Evolutionary conservation across 257 asterid species (phyloP).

Genomic region (Striga asiatica): DNA sequence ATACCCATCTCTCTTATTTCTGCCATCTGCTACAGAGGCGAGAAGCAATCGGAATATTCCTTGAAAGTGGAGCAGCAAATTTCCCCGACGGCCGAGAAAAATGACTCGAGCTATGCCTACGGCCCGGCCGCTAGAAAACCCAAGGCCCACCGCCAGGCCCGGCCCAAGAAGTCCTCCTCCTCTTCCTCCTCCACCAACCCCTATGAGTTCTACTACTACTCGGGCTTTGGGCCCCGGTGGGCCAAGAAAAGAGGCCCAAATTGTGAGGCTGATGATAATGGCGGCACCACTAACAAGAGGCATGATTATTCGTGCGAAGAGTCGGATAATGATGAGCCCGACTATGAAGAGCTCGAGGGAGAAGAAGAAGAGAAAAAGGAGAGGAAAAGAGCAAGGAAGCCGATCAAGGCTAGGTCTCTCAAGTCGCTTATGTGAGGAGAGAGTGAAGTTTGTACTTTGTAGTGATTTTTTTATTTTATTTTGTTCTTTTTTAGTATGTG

Average conservation of each 20-base stretch:
- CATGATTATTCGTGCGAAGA: too few species aligned
- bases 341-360: conserved; percentile 24
- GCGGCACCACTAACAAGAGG: too few species aligned
- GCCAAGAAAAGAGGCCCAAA: conserved; percentile 52
- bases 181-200: conserved; percentile 34
- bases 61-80: too few species aligned
- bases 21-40: too few species aligned
- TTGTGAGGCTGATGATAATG: background rate
- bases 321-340: conserved; percentile 21
- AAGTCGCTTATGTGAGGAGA: conserved; percentile 57
- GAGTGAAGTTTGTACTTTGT: background rate
- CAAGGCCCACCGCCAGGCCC: conserved; percentile 18
- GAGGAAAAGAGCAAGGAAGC: conserved; percentile 49
- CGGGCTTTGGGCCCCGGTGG: conserved; percentile 78
- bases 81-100: too few species aligned
- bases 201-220: conserved; percentile 49
- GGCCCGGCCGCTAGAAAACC: too few species aligned
- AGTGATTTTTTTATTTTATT: background rate
- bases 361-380: background rate
- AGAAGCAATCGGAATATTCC: too few species aligned
- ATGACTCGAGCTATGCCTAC: too few species aligned
- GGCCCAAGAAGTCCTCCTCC: conserved; percentile 26
- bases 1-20: too few species aligned
- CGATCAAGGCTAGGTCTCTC: conserved; percentile 59
- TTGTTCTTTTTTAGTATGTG: too few species aligned